Evolutionary conservation across 805 yeast genomes (phyloP).

Genomic region (Tetrapisispora iriomotensis): DNA sequence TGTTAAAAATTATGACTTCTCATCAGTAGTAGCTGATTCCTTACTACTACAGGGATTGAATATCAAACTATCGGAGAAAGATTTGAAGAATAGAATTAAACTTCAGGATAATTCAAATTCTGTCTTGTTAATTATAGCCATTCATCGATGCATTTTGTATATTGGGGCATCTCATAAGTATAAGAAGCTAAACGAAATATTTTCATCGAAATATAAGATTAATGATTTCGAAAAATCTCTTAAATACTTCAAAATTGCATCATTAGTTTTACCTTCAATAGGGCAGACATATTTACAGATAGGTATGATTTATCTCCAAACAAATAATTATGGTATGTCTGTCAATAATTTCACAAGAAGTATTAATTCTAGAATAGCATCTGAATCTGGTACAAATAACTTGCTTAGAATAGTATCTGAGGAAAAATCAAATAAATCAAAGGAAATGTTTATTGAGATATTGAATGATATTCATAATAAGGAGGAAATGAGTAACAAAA

Average conservation of each 20-base stretch:
- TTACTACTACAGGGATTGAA: conserved; percentile 6
- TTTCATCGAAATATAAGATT: conserved; percentile 30
- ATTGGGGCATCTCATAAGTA: conserved; percentile 54
- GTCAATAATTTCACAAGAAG: conserved; percentile 36
- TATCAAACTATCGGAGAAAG: neutral
- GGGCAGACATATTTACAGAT: conserved; percentile 43
- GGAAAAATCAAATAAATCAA: conserved; percentile 25
- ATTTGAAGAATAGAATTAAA: neutral
- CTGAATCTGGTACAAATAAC: conserved; percentile 39
- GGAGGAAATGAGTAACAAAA: conserved; percentile 17
- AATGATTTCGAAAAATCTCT: conserved; percentile 37
- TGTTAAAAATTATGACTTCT: conserved; percentile 5
- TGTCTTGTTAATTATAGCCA: conserved; percentile 8
- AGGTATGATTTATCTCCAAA: conserved; percentile 20
- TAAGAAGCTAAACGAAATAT: conserved; percentile 38
- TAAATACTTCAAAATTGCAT: conserved; percentile 43
- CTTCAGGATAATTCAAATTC: conserved; percentile 8
- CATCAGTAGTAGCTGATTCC: conserved; percentile 8
- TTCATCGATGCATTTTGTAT: conserved; percentile 30
- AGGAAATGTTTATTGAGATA: conserved; percentile 14
- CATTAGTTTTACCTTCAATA: conserved; percentile 51
- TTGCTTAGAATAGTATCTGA: conserved; percentile 32
- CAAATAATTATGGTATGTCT: conserved; percentile 18
- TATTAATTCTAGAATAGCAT: conserved; percentile 42
- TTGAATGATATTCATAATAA: conserved; percentile 15